A percentile compares a stretch with the other conserved stretches of the same genome.
Conservation (phyloP, 208 protist genomes). For the Leishmania braziliensis region DNA sequence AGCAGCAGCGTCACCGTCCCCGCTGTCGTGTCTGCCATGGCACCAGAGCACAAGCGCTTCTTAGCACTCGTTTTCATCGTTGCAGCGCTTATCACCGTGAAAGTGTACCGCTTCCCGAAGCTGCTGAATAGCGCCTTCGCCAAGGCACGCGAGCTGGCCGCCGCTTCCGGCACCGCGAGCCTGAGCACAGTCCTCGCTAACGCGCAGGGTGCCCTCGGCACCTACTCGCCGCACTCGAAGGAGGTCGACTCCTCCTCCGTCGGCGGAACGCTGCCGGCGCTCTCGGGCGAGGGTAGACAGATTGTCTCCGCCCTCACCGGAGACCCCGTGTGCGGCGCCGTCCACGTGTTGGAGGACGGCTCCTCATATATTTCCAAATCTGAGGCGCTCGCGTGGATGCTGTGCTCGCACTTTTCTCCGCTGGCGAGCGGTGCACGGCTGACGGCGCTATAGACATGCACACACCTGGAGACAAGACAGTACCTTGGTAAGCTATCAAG, state of each 20-base stretch:
- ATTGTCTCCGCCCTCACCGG: conserved; percentile 56
- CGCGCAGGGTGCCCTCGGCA: conserved; percentile 58
- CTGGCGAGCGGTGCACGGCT: conserved; percentile 61
- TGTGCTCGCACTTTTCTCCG: conserved; percentile 85
- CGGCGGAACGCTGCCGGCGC: conserved; percentile 43
- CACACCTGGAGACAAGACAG: neutral
- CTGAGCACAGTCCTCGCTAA: conserved; percentile 58
- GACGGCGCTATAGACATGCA: conserved; percentile 42
- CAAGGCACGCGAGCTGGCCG: conserved; percentile 67
- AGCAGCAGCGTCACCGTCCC: conserved; percentile 6
- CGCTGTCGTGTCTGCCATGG: conserved; percentile 17
- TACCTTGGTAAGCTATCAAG: neutral
- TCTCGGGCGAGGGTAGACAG: conserved; percentile 54
- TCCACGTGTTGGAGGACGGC: conserved; percentile 70
- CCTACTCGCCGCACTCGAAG: conserved; percentile 78
- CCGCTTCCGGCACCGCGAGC: conserved; percentile 36
- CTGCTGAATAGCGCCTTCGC: conserved; percentile 71
- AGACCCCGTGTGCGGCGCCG: conserved; percentile 50
- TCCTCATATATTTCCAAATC: conserved; percentile 50
- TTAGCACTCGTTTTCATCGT: conserved; percentile 65
- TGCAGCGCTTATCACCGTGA: conserved; percentile 81
- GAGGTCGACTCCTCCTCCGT: conserved; percentile 59
- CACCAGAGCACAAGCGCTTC: conserved; percentile 64
- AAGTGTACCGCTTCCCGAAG: conserved; percentile 86
- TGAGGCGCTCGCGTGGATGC: conserved; percentile 81